Conservation (phyloP, 1,139 yeast species). For the Pichiaceae sp. region DNA sequence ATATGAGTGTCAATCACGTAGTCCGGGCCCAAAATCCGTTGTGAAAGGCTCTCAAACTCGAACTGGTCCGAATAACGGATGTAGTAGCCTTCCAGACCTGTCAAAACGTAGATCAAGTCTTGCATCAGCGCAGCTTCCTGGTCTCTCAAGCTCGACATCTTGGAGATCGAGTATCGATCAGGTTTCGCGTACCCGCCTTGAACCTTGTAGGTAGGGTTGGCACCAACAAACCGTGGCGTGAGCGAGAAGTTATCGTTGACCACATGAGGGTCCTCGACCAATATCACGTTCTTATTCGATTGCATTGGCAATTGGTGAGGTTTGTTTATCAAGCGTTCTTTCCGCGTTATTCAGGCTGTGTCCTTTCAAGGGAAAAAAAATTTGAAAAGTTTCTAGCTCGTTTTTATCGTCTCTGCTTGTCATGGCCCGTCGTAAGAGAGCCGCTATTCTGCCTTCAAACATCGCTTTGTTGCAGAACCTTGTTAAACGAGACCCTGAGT, state of each 20-base stretch:
- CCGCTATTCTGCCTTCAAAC: conserved; percentile 86
- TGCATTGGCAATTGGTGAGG: not conserved
- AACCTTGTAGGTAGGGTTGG: conserved; percentile 10
- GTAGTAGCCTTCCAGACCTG: conserved; percentile 77
- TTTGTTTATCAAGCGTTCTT: conserved; percentile 5
- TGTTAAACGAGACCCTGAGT: conserved; percentile 87
- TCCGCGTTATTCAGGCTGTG: conserved; percentile 6
- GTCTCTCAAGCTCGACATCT: conserved; percentile 12
- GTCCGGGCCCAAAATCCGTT: conserved; percentile 59
- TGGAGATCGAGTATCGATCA: conserved; percentile 15
- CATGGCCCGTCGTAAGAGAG: conserved; percentile 86
- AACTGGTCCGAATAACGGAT: conserved; percentile 60
- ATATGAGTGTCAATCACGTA: conserved; percentile 63
- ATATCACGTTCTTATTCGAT: not conserved
- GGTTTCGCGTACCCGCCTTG: conserved; percentile 5
- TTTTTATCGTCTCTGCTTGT: conserved; percentile 3
- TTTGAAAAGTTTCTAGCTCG: conserved; percentile 7
- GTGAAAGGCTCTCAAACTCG: conserved; percentile 31
- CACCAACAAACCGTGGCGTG: conserved; percentile 7
- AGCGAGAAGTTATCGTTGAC: conserved; percentile 1
- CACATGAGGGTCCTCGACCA: not conserved
- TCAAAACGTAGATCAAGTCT: conserved; percentile 60
- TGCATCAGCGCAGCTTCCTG: conserved; percentile 70
- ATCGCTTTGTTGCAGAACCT: conserved; percentile 85
- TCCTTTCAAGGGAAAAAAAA: no score